Evolutionary conservation across 1,284 basidiomycete genomes (phyloP).

Genomic region (Taiwanofungus camphoratus): DNA sequence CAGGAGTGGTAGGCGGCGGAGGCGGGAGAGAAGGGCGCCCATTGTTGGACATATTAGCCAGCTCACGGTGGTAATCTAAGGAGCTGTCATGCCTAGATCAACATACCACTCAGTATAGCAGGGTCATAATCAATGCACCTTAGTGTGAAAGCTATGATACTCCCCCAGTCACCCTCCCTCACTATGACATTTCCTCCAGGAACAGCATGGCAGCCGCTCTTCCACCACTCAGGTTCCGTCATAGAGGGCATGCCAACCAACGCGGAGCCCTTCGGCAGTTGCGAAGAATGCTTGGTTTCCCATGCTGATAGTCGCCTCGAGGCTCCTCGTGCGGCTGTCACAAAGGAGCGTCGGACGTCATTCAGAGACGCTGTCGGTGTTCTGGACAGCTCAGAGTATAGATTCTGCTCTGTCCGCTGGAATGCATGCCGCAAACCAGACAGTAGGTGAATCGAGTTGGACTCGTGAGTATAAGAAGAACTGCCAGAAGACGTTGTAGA

Average conservation of each 20-base stretch:
- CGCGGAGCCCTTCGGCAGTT: slow-evolving; percentile 15
- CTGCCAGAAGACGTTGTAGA: slow-evolving; percentile 8
- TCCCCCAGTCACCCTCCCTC: slow-evolving; percentile 67
- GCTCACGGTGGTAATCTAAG: slow-evolving; percentile 53
- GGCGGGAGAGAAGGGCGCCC: slow-evolving; percentile 17
- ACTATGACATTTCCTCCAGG: slow-evolving; percentile 66
- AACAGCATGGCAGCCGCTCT: slow-evolving; percentile 52
- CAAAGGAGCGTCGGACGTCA: slow-evolving; percentile 55
- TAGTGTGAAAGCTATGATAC: slow-evolving; percentile 68
- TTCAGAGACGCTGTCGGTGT: slow-evolving; percentile 48
- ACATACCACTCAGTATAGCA: background rate
- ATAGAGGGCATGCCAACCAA: slow-evolving; percentile 28
- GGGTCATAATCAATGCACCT: slow-evolving; percentile 35
- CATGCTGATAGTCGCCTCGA: slow-evolving; percentile 50
- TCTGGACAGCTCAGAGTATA: slow-evolving; percentile 47
- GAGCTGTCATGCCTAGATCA: slow-evolving; percentile 36
- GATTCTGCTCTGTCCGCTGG: slow-evolving; percentile 49
- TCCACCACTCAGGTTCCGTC: slow-evolving; percentile 59
- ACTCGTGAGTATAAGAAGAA: slow-evolving; percentile 17
- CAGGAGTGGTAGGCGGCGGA: slow-evolving; percentile 22
- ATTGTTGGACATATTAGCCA: slow-evolving; percentile 39
- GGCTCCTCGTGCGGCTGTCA: slow-evolving; percentile 42
- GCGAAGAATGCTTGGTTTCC: slow-evolving; percentile 53
- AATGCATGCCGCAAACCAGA: slow-evolving; percentile 49
- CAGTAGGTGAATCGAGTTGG: slow-evolving; percentile 37